Base-by-base conservation (phyloP, 352 stramenopile genomes). In the Phytophthora rubi region DNA sequence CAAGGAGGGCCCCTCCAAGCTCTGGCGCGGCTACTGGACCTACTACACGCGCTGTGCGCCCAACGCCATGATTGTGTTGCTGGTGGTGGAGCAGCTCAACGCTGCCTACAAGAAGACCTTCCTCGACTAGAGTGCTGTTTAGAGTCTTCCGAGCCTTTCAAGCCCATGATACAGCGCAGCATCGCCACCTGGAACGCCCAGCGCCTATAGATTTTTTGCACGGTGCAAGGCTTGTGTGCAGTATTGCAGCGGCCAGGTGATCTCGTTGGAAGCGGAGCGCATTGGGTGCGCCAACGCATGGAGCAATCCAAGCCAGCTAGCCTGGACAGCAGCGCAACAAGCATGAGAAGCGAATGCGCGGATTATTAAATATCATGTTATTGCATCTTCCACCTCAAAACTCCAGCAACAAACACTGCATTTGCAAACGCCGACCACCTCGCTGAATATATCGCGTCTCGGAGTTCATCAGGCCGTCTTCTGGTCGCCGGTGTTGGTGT, bases 31-130 rank as follows among this genome's bases (percentile, higher is more conserved):
- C 33, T 99, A 99, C 85, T 96, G 90, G 72, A 98, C 98, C 2
- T 99, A 99, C 80, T 99, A 99, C 86, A 97, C 91, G 65, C 91
- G 98, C 66, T 99, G 97, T 77, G 98, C 97, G 26, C 98, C 98
- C 12, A 98, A 99, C 87, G 97, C 97, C n/a, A 99, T 99, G 97
- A 99, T 99, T 77, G 98, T 99, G 71, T 85, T 99, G 62, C 82
- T 99, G 44, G 97, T 98, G 5, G 98, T 99, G 66, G 97, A 99
- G 75, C 90, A 97, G 71, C 89, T 97, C 61, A 99, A 98, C 70
- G 86, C 81, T 42, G 57, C 88, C 33, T 97, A 97, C 81, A 86
- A 87, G 62, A 83, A 81, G 68, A 56, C 80, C 6, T 90, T 95
- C 67, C 67, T 91, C 26, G 73, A 81, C 45, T 81, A 78, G 53